Evolutionary conservation across 75 land plant species (phyloP).

Genomic region (Pinus taeda): DNA sequence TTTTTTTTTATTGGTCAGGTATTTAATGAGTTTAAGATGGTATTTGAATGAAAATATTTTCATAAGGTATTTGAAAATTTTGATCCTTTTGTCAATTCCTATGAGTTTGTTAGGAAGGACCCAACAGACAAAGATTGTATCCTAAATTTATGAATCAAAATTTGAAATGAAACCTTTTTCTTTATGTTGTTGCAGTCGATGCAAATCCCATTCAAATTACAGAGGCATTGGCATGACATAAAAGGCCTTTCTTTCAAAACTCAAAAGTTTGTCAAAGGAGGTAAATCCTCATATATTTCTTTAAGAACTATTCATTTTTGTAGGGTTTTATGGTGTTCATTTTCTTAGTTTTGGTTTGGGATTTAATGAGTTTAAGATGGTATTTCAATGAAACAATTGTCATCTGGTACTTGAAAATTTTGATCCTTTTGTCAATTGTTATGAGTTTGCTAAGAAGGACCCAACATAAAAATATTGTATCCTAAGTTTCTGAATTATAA

Average conservation of each 20-base stretch:
- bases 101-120: not conserved
- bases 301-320: not conserved
- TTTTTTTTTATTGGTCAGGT: too few species aligned
- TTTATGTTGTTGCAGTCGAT: conserved; percentile 78
- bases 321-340: too few species aligned
- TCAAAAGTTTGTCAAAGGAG: conserved; percentile 77
- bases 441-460: not conserved
- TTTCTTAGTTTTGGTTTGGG: too few species aligned
- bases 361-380: too few species aligned
- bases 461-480: too few species aligned
- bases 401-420: too few species aligned
- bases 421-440: not conserved
- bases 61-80: too few species aligned
- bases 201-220: conserved; percentile 82
- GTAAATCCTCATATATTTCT: conserved; percentile 17
- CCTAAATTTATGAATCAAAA: not conserved
- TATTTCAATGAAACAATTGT: too few species aligned
- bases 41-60: too few species aligned
- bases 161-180: not conserved
- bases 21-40: too few species aligned
- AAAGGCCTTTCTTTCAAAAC: conserved; percentile 62
- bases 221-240: conserved; percentile 90
- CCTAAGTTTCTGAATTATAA: not conserved
- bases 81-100: not conserved
- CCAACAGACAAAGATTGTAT: not conserved